Conservation (phyloP, 768 basidiomycete species). For the Pleurotus eryngii region DNA sequence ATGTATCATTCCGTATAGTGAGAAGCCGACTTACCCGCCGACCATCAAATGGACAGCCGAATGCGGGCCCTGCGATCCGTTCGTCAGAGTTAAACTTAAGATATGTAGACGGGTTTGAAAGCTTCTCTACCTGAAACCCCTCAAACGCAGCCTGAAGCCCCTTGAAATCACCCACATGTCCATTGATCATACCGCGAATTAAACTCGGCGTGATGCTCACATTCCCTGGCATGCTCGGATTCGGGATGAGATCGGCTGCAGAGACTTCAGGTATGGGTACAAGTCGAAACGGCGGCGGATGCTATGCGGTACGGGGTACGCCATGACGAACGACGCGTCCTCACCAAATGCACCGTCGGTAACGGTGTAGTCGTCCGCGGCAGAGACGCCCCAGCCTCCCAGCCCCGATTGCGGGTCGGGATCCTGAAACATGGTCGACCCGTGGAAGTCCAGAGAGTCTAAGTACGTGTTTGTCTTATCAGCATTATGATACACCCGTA, state of each 20-base stretch:
- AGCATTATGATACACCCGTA: not conserved
- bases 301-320: slow-evolving; percentile 29
- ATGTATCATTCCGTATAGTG: not conserved
- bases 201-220: slow-evolving; percentile 20
- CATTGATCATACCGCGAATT: slow-evolving; percentile 21
- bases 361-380: slow-evolving; percentile 30
- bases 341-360: slow-evolving; percentile 48
- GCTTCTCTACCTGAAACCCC: slow-evolving; percentile 18
- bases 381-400: slow-evolving; percentile 18
- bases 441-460: slow-evolving; percentile 11
- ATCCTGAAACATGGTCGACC: slow-evolving; percentile 16
- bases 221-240: slow-evolving; percentile 21
- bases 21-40: slow-evolving; percentile 22
- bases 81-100: no score
- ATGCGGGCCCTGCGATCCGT: slow-evolving; percentile 26
- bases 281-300: slow-evolving; percentile 30
- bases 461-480: not conserved
- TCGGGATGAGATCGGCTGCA: slow-evolving; percentile 12
- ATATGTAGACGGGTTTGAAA: no score
- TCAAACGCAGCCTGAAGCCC: slow-evolving; percentile 28
- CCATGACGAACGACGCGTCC: slow-evolving; percentile 49
- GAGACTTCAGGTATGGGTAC: slow-evolving; percentile 21
- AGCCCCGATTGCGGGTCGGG: slow-evolving; percentile 14
- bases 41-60: slow-evolving; percentile 26
- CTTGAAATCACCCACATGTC: slow-evolving; percentile 25